Evolutionary conservation across 2,329 filamentous ascomycete species (phyloP), one percentile per base, ranked within the genome.

Genomic region (Aspergillus novoparasiticus): DNA sequence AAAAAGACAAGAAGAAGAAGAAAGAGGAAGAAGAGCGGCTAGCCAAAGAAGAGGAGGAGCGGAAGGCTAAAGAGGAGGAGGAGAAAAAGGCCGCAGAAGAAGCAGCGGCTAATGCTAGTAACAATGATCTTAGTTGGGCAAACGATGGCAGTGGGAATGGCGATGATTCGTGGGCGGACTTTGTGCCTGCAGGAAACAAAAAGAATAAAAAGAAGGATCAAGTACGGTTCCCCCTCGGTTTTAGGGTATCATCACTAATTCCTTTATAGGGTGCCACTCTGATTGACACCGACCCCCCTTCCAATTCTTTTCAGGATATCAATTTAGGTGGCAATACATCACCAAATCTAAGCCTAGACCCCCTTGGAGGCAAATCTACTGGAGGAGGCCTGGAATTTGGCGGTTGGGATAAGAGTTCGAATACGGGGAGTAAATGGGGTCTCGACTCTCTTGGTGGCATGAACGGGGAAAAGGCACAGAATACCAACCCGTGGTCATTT

Each of bases 271-370:
- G 74, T 50, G 66, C 68, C 30, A 78, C 75, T 48, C 71, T 76
- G 43, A 67, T 72, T 6, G 68, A 79, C 54, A 73, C 75, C 6
- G 77, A 79, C 23, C 73, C 76, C 28, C 72, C 80, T 14, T 68
- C 77, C 50, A 84, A 85, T 61, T 78, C 83, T n/a, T 91, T 92
- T 68, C 84, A 90, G 51, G 89, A 92, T 32, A 87, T 93, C 67
- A 90, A 87, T 70, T 76, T 92, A 30, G 85, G 88, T 67, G 87
- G 89, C 61, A 72, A 78, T 30, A 82, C 80, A n/a, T 85, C 87
- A 1, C 85, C 87, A 6, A 85, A 88, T 65, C 72, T 87, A 16
- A 84, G 81, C 64, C 83, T 88, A 69, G 84, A 83, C 68, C 80
- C 81, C 57, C 74, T 79, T n/a, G 77, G 73, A 30, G 72, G 75